A percentile compares a stretch with the other conserved stretches of the same genome.
These are phyloP conservation scores for Hypoxylon subgilvum DNA, from an alignment of 495 filamentous ascomycete species.

Conservation along the genomic window DNA sequence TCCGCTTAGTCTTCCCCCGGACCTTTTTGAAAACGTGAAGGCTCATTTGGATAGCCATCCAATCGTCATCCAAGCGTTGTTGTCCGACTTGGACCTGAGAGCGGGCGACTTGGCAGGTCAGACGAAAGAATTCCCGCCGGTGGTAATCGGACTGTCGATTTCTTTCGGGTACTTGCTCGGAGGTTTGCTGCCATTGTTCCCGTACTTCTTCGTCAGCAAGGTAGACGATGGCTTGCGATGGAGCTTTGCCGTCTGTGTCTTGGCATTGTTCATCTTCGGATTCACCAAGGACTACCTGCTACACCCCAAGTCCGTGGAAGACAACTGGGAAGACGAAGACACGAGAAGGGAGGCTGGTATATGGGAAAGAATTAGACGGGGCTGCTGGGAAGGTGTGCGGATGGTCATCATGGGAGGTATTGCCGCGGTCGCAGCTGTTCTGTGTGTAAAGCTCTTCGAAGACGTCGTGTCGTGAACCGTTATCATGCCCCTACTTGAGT, in stretches of 20 bases:
- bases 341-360: slow-evolving; percentile 31
- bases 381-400: slow-evolving; percentile 57
- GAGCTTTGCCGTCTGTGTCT: slow-evolving; percentile 71
- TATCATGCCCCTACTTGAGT: neutral
- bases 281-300: slow-evolving; percentile 69
- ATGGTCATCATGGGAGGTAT: slow-evolving; percentile 72
- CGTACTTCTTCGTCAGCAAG: slow-evolving; percentile 74
- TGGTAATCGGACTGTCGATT: slow-evolving; percentile 57
- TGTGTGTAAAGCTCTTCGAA: slow-evolving; percentile 66
- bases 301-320: slow-evolving; percentile 48
- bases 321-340: slow-evolving; percentile 34
- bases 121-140: slow-evolving; percentile 32
- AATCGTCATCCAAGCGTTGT: slow-evolving; percentile 50
- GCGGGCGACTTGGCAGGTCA: slow-evolving; percentile 8
- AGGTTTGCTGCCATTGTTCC: slow-evolving; percentile 73
- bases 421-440: slow-evolving; percentile 69
- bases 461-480: slow-evolving; percentile 31
- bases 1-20: slow-evolving; percentile 61
- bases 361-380: slow-evolving; percentile 28
- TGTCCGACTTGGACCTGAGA: neutral
- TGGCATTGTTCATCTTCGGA: slow-evolving; percentile 75
- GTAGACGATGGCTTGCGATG: slow-evolving; percentile 67
- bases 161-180: slow-evolving; percentile 76
- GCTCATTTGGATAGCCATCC: slow-evolving; percentile 71
- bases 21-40: slow-evolving; percentile 71